These are phyloP conservation scores for Cajanus cajan DNA, from an alignment of 306 rosid genomes.

Conservation along the genomic window DNA sequence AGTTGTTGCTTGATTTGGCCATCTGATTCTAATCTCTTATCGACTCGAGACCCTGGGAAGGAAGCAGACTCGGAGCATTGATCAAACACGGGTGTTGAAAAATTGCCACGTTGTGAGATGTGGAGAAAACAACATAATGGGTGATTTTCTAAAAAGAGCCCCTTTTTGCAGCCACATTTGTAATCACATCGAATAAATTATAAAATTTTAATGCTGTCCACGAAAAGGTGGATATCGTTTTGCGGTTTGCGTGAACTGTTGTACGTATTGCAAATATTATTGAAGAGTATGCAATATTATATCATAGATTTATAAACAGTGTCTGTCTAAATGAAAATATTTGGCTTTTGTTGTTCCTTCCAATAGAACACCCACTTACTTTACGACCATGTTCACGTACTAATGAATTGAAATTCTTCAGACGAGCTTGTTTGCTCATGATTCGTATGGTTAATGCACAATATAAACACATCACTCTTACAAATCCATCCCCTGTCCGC, in stretches of 20 bases:
- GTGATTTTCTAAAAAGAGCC: neutral
- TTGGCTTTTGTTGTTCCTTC: neutral
- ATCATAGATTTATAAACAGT: no score
- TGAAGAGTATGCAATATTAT: no score
- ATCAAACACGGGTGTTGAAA: neutral
- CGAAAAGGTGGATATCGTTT: neutral
- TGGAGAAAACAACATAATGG: neutral
- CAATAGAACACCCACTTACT: neutral
- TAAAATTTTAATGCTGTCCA: conserved; percentile 6
- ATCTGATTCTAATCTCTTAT: neutral
- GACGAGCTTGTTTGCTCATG: neutral
- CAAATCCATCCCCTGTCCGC: neutral
- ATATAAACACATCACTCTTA: neutral
- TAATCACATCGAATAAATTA: neutral
- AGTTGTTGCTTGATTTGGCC: conserved; percentile 1
- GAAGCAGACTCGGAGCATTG: neutral
- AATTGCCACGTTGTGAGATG: neutral
- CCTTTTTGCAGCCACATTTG: conserved; percentile 3
- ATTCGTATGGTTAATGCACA: neutral
- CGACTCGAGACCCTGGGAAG: neutral
- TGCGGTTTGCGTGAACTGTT: neutral
- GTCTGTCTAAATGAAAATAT: neutral
- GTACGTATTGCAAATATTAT: neutral
- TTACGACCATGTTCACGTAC: neutral
- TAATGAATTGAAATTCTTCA: neutral